Evolutionary conservation across 1,284 basidiomycete species (phyloP), one percentile per base, ranked within the genome.

Genomic region (Kalmanozyma brasiliensis): DNA sequence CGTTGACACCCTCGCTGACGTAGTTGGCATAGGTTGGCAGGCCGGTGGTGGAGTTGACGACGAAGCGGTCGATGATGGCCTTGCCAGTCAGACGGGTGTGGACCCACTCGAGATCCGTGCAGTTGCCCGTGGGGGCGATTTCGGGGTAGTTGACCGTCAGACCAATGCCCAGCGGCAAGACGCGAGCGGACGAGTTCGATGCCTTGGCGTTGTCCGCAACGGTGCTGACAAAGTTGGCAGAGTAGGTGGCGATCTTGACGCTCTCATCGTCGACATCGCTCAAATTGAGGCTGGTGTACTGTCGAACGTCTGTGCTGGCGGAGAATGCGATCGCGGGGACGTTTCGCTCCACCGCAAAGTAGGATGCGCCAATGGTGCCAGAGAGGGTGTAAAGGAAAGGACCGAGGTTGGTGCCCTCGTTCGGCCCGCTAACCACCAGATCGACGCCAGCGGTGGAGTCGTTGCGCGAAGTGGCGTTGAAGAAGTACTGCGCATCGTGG

Each of bases 321-420:
- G 59, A 63, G 51, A 79, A 77, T 3, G 77, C 77, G 24, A 77
- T 68, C 11, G 73, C 52, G 22, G 77, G 75, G 4, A 77, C 53
- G 23, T 56, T 66, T 24, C 73, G 64, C 49, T 66, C 69, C 16
- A 77, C 64, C 14, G 62, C 45, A 23, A 60, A 66, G 53, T 72
- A 76, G 10, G 70, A 57, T 2, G 75, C 77, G 2, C 75, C 78
- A 26, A 77, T 48, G n/a, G 77, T 77, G 10, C 75, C 77, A n/a
- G 38, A 52, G n/a, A 79, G 61, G 11, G 77, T 76, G 49, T 58
- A 74, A 17, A 79, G 49, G 47, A 74, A 77, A 6, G 73, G 43
- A 19, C 73, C 76, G 17, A 78, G 52, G 48, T 76, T 77, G 35
- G 46, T 64, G 16, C 72, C 69, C 22, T 69, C 72, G 43, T 71